phyloP scores from a whole-genome alignment of 2,329 filamentous ascomycete genomes.

The Fusarium sp. region DNA sequence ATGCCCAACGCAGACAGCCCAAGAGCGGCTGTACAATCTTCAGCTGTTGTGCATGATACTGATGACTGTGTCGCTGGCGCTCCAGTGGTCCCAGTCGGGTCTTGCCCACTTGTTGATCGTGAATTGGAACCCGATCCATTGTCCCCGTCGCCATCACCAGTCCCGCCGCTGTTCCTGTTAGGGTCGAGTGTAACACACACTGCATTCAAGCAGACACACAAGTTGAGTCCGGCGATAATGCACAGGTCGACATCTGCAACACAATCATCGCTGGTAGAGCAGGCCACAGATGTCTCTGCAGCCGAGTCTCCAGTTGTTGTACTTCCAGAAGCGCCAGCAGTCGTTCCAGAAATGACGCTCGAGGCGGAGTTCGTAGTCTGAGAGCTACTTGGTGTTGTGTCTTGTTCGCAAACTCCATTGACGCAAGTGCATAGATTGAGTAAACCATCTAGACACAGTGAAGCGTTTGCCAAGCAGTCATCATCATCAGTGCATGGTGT shows the following conservation, averaged over 20 bases:
- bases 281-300: not conserved
- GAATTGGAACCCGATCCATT: too few species aligned
- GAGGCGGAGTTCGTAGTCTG: not conserved
- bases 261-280: conserved; percentile 8
- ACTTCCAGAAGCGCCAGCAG: not conserved
- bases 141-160: not conserved
- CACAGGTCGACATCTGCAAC: conserved; percentile 2
- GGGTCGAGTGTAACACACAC: not conserved
- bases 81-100: not conserved
- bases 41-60: not conserved
- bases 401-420: conserved; percentile 18
- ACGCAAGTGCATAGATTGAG: conserved; percentile 23
- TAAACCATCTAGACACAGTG: not conserved
- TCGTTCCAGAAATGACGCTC: not conserved
- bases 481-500: not conserved
- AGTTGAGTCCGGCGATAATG: not conserved
- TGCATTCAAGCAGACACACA: conserved; percentile 5
- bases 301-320: not conserved
- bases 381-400: not conserved
- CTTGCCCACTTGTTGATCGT: not conserved
- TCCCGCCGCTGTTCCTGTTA: not conserved
- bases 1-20: conserved; percentile 16
- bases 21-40: conserved; percentile 18
- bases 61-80: not conserved
- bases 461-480: conserved; percentile 13